Evolutionary conservation across 441 rosid genomes (phyloP).

Genomic region (Mallotus repandus): DNA sequence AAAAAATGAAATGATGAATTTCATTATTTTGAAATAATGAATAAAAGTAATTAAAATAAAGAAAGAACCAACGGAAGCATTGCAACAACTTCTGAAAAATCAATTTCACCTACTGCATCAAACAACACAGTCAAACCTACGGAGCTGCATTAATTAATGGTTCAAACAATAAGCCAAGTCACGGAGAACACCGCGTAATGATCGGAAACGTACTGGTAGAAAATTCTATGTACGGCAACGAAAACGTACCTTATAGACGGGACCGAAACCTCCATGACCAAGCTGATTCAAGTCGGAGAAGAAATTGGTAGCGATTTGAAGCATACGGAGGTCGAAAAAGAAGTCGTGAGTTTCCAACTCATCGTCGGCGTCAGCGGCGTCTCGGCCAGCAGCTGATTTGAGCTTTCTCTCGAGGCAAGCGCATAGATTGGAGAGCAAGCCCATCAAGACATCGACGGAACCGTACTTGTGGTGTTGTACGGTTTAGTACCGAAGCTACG

Average conservation of each 20-base stretch:
- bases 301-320: slow-evolving; percentile 68
- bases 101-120: too few relatives aligned
- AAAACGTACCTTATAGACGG: slow-evolving; percentile 67
- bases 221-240: background rate
- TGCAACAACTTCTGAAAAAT: too few relatives aligned
- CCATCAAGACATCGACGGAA: slow-evolving; percentile 31
- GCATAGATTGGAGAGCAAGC: slow-evolving; percentile 27
- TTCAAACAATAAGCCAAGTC: too few relatives aligned
- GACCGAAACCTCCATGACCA: slow-evolving; percentile 94
- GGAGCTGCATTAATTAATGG: too few relatives aligned
- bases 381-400: slow-evolving; percentile 30
- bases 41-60: too few relatives aligned
- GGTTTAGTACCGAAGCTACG: background rate
- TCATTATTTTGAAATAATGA: too few relatives aligned
- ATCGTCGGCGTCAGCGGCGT: slow-evolving; percentile 19
- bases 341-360: slow-evolving; percentile 37
- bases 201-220: too few relatives aligned
- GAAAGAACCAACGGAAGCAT: too few relatives aligned
- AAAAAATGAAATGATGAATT: too few relatives aligned
- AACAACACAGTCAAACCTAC: too few relatives aligned
- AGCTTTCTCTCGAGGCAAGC: slow-evolving; percentile 36
- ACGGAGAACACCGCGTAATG: too few relatives aligned
- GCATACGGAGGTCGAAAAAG: slow-evolving; percentile 59
- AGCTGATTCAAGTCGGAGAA: slow-evolving; percentile 75
- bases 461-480: background rate